Base-by-base conservation (phyloP, 306 rosid species). In the Cicer pinnatifidum region DNA sequence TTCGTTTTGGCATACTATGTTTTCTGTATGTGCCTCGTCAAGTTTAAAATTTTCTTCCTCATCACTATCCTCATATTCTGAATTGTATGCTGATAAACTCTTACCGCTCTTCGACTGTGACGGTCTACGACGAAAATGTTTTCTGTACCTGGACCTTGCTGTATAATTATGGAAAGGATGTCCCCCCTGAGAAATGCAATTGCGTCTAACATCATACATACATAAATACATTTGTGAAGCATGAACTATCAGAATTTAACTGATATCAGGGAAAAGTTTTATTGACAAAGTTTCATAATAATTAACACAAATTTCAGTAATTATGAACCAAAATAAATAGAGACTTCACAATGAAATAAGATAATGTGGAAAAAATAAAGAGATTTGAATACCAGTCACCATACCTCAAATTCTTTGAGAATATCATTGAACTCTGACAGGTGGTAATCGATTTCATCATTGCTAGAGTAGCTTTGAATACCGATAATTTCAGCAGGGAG, bases 121-220 rank as follows among this genome's bases (percentile, higher is more conserved):
- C 43, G 59, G 39, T 66, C 83, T 85, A 41, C 17, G 63, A 63
- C 63, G 86, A 65, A 76, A 45, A 19, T 79, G 78, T 60, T 47
- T 87, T 84, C 96, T 86, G 81, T 91, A 94, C 81, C 71, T 87
- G 60, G 96, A 85, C 59, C 97, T 80, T 65, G 91, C 73, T 43
- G 97, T 94, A 78, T 94, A 94, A 74, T 94, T 94, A 84, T 94
- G 98, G 81, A 94, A 91, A 83, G 95, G 95, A 79, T 89, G 90
- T 37, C 83, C 89, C 52, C 97, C 98, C 98, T 94, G 75, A 75
- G 67, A 51, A 81, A 67, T 60, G 39, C 1, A 82, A 71, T 33
- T 15, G 58, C 74, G 72, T 69, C 58, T 62, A 46, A 40, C 17
- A 71, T 59, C 61, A 72, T 6, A 11, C 44, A 13, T 53, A 57